phyloP scores from a whole-genome alignment of 169 alveolate genomes.

The Neospora caninum region DNA sequence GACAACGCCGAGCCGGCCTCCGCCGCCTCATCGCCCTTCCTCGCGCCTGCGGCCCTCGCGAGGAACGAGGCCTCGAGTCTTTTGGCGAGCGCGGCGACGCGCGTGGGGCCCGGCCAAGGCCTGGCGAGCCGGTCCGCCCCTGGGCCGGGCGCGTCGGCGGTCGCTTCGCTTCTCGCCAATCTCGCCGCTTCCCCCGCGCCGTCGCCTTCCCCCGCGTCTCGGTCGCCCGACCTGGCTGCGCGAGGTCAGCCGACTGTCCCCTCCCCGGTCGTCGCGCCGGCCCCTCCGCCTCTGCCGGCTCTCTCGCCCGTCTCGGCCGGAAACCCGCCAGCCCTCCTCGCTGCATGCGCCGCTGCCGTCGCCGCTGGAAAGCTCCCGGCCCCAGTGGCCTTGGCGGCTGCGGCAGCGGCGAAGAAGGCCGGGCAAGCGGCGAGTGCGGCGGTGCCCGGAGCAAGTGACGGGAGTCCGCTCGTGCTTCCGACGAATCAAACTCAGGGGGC shows the following conservation, averaged over 20 bases:
- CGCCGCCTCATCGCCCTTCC: neutral
- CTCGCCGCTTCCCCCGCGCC: too few species aligned
- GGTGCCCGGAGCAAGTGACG: too few species aligned
- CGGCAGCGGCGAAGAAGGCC: neutral
- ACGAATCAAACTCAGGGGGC: too few species aligned
- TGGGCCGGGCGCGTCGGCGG: too few species aligned
- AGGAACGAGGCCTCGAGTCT: neutral
- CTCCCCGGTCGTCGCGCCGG: neutral
- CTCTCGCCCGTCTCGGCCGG: neutral
- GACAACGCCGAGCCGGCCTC: neutral
- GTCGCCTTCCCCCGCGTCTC: too few species aligned
- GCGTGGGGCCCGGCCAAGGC: neutral
- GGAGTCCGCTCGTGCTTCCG: too few species aligned
- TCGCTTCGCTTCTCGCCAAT: too few species aligned
- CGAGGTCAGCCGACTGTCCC: neutral
- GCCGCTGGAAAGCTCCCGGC: conserved; percentile 36
- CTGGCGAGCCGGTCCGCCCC: too few species aligned
- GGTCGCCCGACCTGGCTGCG: too few species aligned
- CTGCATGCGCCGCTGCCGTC: conserved; percentile 9
- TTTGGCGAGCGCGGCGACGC: neutral
- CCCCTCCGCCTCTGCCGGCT: neutral
- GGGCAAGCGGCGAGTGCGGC: too few species aligned
- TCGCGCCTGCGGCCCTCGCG: neutral
- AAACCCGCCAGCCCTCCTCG: neutral
- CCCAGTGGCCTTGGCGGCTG: neutral